Evolutionary conservation across 164 flowering plant species (phyloP), one percentile per base, ranked within the genome.

Genomic region (Tinospora cordifolia): DNA sequence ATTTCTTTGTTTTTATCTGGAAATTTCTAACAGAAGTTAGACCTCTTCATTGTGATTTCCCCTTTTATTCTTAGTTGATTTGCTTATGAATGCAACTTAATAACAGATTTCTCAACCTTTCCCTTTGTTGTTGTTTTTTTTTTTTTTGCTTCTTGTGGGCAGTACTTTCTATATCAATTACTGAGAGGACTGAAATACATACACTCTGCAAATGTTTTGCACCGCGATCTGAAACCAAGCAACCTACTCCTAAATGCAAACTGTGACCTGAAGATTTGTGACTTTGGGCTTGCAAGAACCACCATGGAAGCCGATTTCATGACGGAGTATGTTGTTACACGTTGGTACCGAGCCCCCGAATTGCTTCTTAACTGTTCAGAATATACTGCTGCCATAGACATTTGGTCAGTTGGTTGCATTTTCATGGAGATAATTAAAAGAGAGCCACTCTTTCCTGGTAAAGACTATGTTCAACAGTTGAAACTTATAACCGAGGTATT

Each of bases 331-430:
- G 96, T 90, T 66, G 97, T 90, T 15, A 90, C 97, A 34, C 81
- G 97, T 36, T 91, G 97, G 97, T 91, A 91, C 66, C 79, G 97
- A 49, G 94, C 97, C 40, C 98, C 96, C 7, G 98, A 92, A 68
- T 78, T 92, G 79, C 86, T 92, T 51, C 91, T 92, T 63, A 90
- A 88, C 77, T 87, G 92, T 77, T 85, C 96, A 27, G 96, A 88
- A 63, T 92, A 92, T 72, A 88, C 96, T 77, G 82, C 87, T 25
- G 93, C 97, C 15, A 88, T 92, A 63, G 98, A 92, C 75, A 83
- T 90, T 34, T 92, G 98, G 98, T 90, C 98, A 21, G 98, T 92
- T 65, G 98, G 96, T 72, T 92, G 98, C 83, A 92, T 92, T 73
- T 72, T 90, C 71, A 81, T 87, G 90, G 98, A 92, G 72, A 83